phyloP scores from a whole-genome alignment of 148 eudicot genomes.

The Vaccinium myrtillus region DNA sequence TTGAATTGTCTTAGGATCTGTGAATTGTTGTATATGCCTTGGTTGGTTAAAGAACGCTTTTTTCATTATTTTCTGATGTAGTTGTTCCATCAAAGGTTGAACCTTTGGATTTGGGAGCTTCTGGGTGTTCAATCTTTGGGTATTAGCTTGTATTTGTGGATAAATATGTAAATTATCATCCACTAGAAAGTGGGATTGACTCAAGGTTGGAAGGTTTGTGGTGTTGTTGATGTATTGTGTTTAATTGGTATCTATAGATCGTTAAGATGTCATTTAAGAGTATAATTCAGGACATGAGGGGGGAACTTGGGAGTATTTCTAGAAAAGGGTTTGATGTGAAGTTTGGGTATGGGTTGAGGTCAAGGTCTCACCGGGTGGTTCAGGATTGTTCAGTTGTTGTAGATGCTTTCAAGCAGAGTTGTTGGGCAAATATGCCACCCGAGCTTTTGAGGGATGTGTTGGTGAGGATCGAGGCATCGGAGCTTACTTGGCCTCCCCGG shows the following conservation, averaged over 20 bases:
- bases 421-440: conserved; percentile 93
- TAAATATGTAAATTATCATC: not conserved
- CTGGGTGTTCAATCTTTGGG: not conserved
- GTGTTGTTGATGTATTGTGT: not conserved
- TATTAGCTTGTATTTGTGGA: not conserved
- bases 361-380: conserved; percentile 75
- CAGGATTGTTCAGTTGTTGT: conserved; percentile 51
- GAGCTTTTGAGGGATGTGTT: conserved; percentile 90
- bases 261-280: conserved; percentile 65
- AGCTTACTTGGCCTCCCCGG: conserved; percentile 66
- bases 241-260: not conserved
- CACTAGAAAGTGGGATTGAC: not conserved
- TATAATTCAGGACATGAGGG: conserved; percentile 77
- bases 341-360: conserved; percentile 59
- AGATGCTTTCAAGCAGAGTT: conserved; percentile 75
- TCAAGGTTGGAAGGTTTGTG: not conserved
- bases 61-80: not conserved
- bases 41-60: not conserved
- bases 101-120: not conserved
- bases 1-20: conserved; percentile 8
- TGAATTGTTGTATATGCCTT: conserved; percentile 4
- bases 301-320: conserved; percentile 73
- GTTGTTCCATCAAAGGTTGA: conserved; percentile 11
- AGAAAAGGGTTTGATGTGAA: conserved; percentile 69
- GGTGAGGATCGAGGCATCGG: conserved; percentile 77